Evolutionary conservation across 495 filamentous ascomycete species (phyloP), one percentile per base, ranked within the genome.

Genomic region (Talaromyces thailandensis): DNA sequence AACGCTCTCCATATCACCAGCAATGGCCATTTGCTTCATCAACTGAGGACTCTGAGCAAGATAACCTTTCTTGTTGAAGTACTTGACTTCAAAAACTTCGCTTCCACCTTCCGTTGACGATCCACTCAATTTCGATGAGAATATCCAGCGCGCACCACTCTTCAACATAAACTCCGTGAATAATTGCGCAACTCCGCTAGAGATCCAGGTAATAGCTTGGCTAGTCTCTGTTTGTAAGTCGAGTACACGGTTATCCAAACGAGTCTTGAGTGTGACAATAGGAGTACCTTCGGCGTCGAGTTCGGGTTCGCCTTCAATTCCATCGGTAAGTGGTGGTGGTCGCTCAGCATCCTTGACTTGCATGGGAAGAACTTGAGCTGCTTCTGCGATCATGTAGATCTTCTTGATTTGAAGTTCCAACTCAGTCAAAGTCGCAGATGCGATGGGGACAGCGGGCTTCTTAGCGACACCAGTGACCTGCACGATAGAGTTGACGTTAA

Each of bases 21-120:
- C 92, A 67, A 98, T 96, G 71, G 91, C 88, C 81, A 95, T 91
- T 68, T 98, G 94, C 79, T 98, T 97, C 74, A 95, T 93, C 56
- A 98, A 84, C 74, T 98, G 94, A 12, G 94, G 94, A 63, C 89
- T 93, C 76, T 98, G 93, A 21, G 93, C 93, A 11, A 97, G 80
- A 75, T 84, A 98, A 3, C 88, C 92, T 56, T 88, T 85, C 63
- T 87, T 81, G 65, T 88, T 90, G 73, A 97, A 97, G 75, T 98
- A 98, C 50, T 90, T 86, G 56, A 97, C 81, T 64, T 90, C 85
- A 77, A 98, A 98, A 21, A 97, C 92, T 68, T 91, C 93, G 62
- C 89, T 89, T 65, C 94, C 94, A 68, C 94, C 94, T 70, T 98
- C 94, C 0, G 91, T 94, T 12, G 94, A 91, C 29, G 91, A 91